Evolutionary conservation across 257 asterid species (phyloP).

Genomic region (Buddleja alternifolia): DNA sequence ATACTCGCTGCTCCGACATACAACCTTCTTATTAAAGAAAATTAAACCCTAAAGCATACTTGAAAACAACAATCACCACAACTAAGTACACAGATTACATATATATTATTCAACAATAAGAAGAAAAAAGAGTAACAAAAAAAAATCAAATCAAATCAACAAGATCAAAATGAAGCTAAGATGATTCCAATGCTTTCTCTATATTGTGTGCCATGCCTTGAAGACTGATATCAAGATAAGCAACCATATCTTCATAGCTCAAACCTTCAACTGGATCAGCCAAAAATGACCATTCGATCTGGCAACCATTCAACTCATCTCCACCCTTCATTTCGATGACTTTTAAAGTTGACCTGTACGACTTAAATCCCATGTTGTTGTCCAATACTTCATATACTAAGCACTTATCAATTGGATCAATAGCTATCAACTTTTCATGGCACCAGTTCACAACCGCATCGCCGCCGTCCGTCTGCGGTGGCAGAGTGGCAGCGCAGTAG

Average conservation of each 20-base stretch:
- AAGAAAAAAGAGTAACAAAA: not conserved
- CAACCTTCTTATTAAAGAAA: too few species aligned
- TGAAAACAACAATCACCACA: too few species aligned
- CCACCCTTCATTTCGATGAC: slow-evolving; percentile 36
- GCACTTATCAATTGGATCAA: slow-evolving; percentile 41
- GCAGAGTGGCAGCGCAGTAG: slow-evolving; percentile 48
- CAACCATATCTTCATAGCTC: slow-evolving; percentile 39
- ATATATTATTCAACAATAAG: too few species aligned
- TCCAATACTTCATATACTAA: slow-evolving; percentile 55
- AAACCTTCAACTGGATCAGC: slow-evolving; percentile 69
- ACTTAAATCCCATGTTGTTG: slow-evolving; percentile 61
- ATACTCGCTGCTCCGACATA: too few species aligned
- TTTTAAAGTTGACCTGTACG: slow-evolving; percentile 45
- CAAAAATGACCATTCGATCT: slow-evolving; percentile 70
- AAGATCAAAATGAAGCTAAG: not conserved
- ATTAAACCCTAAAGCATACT: too few species aligned
- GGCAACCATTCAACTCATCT: slow-evolving; percentile 42
- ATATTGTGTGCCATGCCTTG: slow-evolving; percentile 58
- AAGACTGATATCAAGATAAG: slow-evolving; percentile 43
- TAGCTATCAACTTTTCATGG: slow-evolving; percentile 51
- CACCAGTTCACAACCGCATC: slow-evolving; percentile 49
- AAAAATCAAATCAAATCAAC: not conserved
- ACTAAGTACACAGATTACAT: too few species aligned
- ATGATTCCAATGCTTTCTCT: slow-evolving; percentile 42
- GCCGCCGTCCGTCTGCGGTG: slow-evolving; percentile 27